Evolutionary conservation across 192 early-diverging fungal species (phyloP).

Genomic region (Coemansia biformis): DNA sequence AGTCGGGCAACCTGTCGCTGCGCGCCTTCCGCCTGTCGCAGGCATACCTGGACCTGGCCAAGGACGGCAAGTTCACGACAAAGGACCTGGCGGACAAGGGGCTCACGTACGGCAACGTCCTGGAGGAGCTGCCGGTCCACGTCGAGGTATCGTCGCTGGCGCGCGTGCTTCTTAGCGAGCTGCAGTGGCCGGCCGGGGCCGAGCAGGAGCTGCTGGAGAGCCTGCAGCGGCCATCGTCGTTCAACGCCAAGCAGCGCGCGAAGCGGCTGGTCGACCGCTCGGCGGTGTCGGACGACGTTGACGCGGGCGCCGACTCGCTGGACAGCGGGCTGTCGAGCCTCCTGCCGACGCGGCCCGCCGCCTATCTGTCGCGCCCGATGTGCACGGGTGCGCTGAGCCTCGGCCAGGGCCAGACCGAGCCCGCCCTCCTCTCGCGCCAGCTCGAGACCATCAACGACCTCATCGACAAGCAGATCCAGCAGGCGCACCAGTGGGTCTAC

Average conservation of each 20-base stretch:
- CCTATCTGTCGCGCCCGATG: conserved; percentile 54
- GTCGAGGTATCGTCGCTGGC: conserved; percentile 81
- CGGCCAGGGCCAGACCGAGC: conserved; percentile 36
- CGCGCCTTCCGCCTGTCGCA: conserved; percentile 84
- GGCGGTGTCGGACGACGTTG: conserved; percentile 56
- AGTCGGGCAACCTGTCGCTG: conserved; percentile 79
- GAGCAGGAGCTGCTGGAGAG: conserved; percentile 64
- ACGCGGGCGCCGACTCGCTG: conserved; percentile 19
- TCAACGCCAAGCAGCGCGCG: conserved; percentile 55
- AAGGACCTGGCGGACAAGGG: conserved; percentile 70
- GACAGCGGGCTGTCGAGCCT: conserved; percentile 46
- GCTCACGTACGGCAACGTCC: conserved; percentile 77
- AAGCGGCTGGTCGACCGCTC: conserved; percentile 56
- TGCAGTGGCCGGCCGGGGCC: conserved; percentile 51
- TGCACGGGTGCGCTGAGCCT: conserved; percentile 70
- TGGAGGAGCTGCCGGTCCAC: conserved; percentile 84
- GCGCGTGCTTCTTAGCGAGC: conserved; percentile 68
- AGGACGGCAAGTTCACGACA: conserved; percentile 78
- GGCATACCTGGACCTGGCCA: conserved; percentile 77
- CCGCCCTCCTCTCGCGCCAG: conserved; percentile 29
- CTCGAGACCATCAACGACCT: conserved; percentile 83
- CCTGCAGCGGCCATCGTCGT: conserved; percentile 53
- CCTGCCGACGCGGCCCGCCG: conserved; percentile 29
- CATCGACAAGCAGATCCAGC: conserved; percentile 86
- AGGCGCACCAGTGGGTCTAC: conserved; percentile 87